A percentile compares a stretch with the other conserved stretches of the same genome.
These are phyloP conservation scores for Gracilaria domingensis DNA, from an alignment of 23 red algal species.

Conservation along the genomic window DNA sequence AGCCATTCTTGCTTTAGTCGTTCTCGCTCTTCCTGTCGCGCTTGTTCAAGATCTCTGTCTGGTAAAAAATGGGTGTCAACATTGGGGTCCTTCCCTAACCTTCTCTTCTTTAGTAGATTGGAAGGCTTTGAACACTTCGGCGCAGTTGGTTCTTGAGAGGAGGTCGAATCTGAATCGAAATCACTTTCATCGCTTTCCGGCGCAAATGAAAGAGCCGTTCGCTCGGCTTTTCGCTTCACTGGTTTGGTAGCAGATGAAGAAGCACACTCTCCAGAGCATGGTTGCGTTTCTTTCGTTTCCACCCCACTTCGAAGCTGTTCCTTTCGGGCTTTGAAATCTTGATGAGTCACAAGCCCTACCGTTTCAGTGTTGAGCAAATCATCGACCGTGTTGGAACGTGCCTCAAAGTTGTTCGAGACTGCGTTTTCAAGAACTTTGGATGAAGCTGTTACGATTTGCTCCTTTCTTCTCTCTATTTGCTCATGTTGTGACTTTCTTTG, in stretches of 20 bases:
- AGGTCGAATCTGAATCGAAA: neutral
- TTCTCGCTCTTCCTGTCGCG: conserved; percentile 75
- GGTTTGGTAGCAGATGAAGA: neutral
- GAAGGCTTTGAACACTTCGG: neutral
- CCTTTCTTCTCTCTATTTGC: conserved; percentile 7
- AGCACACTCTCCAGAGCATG: neutral
- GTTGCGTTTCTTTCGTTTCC: neutral
- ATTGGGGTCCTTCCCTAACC: conserved; percentile 83
- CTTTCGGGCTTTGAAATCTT: conserved; percentile 77
- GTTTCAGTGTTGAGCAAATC: conserved; percentile 83
- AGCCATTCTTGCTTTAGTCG: conserved; percentile 86
- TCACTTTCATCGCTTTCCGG: conserved; percentile 30
- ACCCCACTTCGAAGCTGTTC: conserved; percentile 58
- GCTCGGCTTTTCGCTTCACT: conserved; percentile 30
- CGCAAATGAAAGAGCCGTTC: conserved; percentile 32
- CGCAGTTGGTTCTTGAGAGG: neutral
- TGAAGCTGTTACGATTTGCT: conserved; percentile 57
- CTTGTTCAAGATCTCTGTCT: conserved; percentile 70
- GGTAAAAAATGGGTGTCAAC: conserved; percentile 86
- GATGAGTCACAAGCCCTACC: conserved; percentile 82
- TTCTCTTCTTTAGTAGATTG: conserved; percentile 32
- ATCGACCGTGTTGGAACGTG: conserved; percentile 66
- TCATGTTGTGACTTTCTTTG: conserved; percentile 40
- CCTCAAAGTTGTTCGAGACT: conserved; percentile 61
- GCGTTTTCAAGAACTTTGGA: conserved; percentile 32